These are phyloP conservation scores for Mucor piriformis DNA, from an alignment of 371 early-diverging fungal species.

Conservation along the genomic window DNA sequence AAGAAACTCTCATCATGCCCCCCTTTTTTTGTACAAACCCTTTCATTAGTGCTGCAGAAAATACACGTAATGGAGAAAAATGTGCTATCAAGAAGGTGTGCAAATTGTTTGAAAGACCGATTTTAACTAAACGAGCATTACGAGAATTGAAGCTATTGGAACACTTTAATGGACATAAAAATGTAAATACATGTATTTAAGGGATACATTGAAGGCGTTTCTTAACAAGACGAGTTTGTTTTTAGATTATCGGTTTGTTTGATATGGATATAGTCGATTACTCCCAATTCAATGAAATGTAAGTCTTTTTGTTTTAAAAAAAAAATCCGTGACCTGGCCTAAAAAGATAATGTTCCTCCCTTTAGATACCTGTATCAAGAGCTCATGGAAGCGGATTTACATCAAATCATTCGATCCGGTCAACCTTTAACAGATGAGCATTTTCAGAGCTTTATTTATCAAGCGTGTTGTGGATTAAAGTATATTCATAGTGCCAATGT, in stretches of 20 bases:
- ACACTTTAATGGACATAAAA: constrained; percentile 91
- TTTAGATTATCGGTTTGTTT: constrained; percentile 81
- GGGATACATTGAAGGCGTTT: too few species aligned
- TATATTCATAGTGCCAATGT: constrained; percentile 98
- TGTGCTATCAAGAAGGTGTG: constrained; percentile 42
- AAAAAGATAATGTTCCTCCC: neutral
- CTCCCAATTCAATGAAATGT: constrained; percentile 85
- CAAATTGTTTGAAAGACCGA: constrained; percentile 75
- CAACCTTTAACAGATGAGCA: constrained; percentile 97
- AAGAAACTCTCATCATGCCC: constrained; percentile 9
- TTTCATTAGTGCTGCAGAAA: constrained; percentile 8
- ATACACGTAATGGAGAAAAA: constrained; percentile 7
- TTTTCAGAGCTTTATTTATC: constrained; percentile 98
- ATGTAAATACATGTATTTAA: too few species aligned
- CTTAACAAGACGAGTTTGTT: neutral
- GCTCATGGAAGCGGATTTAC: constrained; percentile 98
- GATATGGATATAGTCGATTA: constrained; percentile 58
- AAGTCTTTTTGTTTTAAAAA: too few species aligned
- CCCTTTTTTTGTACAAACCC: neutral
- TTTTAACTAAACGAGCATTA: constrained; percentile 84
- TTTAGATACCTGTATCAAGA: constrained; percentile 82
- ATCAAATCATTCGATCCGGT: constrained; percentile 96
- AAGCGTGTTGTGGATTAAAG: constrained; percentile 95
- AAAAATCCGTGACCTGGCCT: neutral
- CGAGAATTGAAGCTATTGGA: constrained; percentile 88